These are phyloP conservation scores for Neobulgaria alba DNA, from an alignment of 2,329 filamentous ascomycete genomes.

Conservation along the genomic window DNA sequence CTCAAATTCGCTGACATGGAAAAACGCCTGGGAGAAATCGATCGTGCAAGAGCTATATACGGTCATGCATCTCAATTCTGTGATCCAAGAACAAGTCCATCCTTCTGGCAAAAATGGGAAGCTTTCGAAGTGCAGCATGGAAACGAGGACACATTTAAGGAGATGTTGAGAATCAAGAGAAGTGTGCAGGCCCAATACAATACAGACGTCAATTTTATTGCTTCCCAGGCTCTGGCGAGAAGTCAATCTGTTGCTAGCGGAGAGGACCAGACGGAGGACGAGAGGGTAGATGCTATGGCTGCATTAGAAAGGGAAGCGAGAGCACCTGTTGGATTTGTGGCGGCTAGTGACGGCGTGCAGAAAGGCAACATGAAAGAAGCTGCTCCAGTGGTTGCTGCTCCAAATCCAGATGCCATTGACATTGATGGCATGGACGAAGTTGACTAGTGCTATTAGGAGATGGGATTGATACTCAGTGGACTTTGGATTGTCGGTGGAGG, in stretches of 20 bases:
- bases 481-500: conserved; percentile 2
- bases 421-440: conserved; percentile 46
- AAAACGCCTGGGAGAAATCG: conserved; percentile 82
- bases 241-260: conserved; percentile 48
- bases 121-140: conserved; percentile 94
- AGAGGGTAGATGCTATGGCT: conserved; percentile 72
- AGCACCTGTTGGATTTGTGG: conserved; percentile 84
- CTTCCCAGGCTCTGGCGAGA: conserved; percentile 83
- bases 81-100: conserved; percentile 81
- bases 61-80: conserved; percentile 96
- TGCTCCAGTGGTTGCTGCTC: conserved; percentile 33
- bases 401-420: conserved; percentile 81
- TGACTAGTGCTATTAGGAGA: too few relatives aligned
- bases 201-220: conserved; percentile 97
- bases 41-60: conserved; percentile 90
- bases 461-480: too few relatives aligned
- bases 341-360: conserved; percentile 67
- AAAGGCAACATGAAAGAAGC: conserved; percentile 43
- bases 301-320: conserved; percentile 80
- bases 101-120: conserved; percentile 97
- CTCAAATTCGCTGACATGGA: conserved; percentile 98
- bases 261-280: conserved; percentile 36
- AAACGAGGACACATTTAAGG: conserved; percentile 98
- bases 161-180: conserved; percentile 96
- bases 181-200: conserved; percentile 98